Evolutionary conservation across 139 green algal species (phyloP).

Genomic region (Auxenochlorella pyrenoidosa): DNA sequence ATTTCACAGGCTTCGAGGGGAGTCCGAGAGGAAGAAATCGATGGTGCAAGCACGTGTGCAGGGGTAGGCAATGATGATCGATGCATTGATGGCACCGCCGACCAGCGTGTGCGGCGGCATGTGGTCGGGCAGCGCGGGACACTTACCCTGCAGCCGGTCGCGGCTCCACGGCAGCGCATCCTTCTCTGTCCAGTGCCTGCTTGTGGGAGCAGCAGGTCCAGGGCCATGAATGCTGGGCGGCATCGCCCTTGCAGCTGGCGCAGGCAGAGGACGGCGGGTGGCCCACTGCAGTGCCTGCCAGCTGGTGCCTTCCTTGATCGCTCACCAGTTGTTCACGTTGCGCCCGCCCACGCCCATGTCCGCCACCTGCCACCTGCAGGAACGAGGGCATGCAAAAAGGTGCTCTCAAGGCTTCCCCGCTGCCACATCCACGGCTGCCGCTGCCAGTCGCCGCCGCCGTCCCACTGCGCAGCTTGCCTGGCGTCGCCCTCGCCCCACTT

Average conservation of each 20-base stretch:
- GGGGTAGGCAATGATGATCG: too few relatives aligned
- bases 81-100: background rate
- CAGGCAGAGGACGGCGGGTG: too few relatives aligned
- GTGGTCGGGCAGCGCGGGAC: background rate
- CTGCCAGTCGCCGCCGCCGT: background rate
- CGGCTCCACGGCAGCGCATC: slow-evolving; percentile 79
- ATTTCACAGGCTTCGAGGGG: too few relatives aligned
- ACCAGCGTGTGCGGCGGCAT: background rate
- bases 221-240: background rate
- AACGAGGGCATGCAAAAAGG: background rate
- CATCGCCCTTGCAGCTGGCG: background rate
- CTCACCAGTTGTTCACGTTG: slow-evolving; percentile 86
- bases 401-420: background rate
- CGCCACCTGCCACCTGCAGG: slow-evolving; percentile 82
- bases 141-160: slow-evolving; percentile 52
- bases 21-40: too few relatives aligned
- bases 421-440: background rate
- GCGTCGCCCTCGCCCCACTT: slow-evolving; percentile 81
- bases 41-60: too few relatives aligned
- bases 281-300: background rate
- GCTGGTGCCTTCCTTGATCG: background rate
- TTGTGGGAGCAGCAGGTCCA: background rate
- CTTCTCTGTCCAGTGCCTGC: slow-evolving; percentile 85
- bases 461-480: background rate
- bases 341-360: slow-evolving; percentile 76